Conservation (phyloP, 345 rosid species). For the Angophora floribunda region DNA sequence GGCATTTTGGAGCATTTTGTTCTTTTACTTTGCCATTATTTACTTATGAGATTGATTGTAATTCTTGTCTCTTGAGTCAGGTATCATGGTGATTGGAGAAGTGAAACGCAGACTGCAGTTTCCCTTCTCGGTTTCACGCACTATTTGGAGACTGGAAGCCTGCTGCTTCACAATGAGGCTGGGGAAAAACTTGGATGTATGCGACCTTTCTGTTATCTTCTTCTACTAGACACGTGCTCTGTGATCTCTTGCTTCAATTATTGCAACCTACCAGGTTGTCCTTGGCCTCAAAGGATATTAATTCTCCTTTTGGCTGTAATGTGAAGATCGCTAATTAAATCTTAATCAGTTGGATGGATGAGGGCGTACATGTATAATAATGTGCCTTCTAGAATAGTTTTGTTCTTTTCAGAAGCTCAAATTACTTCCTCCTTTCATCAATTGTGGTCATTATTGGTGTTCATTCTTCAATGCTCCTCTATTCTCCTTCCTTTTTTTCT, state of each 20-base stretch:
- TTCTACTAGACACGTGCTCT: neutral
- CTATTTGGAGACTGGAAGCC: conserved; percentile 81
- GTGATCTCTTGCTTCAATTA: neutral
- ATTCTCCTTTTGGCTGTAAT: neutral
- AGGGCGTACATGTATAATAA: neutral
- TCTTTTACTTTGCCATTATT: neutral
- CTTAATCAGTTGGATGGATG: neutral
- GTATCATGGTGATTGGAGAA: conserved; percentile 96
- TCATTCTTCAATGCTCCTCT: neutral
- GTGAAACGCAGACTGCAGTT: conserved; percentile 83
- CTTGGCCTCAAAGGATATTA: neutral
- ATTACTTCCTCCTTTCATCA: neutral
- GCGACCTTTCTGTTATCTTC: conserved; percentile 1
- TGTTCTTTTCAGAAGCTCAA: neutral
- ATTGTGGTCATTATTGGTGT: neutral
- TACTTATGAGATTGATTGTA: neutral
- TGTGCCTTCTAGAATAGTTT: neutral
- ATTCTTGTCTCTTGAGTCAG: conserved; percentile 19
- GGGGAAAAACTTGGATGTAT: conserved; percentile 79
- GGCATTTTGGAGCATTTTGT: neutral
- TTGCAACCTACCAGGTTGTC: neutral
- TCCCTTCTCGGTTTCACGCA: conserved; percentile 83
- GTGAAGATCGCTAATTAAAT: neutral
- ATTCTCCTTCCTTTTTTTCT: neutral
- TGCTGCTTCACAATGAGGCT: conserved; percentile 67